These are phyloP conservation scores for Fusarium foetens DNA, from an alignment of 2,329 filamentous ascomycete species.

Conservation along the genomic window DNA sequence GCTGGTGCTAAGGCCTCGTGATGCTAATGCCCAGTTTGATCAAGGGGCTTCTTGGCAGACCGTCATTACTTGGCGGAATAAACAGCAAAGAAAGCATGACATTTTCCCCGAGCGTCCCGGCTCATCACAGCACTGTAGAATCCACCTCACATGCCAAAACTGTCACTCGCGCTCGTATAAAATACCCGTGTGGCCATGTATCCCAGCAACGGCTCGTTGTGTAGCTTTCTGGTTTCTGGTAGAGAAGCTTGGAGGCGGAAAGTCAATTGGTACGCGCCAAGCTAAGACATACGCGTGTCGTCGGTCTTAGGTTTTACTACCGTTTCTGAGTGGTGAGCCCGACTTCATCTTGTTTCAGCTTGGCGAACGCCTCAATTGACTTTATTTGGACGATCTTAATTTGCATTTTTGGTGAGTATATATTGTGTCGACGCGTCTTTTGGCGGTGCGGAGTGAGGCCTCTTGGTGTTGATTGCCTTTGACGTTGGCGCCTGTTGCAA, in stretches of 20 bases:
- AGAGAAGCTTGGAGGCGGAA: neutral
- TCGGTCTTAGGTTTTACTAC: conserved; percentile 6
- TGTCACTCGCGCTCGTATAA: neutral
- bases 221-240: neutral
- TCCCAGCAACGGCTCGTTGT: conserved; percentile 4
- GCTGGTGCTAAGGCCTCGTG: conserved; percentile 4
- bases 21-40: conserved; percentile 28
- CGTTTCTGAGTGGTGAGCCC: conserved; percentile 2
- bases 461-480: neutral
- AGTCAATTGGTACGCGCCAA: conserved; percentile 8
- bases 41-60: conserved; percentile 31
- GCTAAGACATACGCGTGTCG: conserved; percentile 21
- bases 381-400: neutral
- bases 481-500: neutral
- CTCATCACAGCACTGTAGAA: neutral
- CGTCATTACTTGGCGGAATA: conserved; percentile 27
- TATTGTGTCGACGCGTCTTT: neutral
- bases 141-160: neutral
- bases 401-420: neutral
- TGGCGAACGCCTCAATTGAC: neutral
- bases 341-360: conserved; percentile 18
- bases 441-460: too few species aligned
- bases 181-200: neutral
- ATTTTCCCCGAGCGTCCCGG: conserved; percentile 21
- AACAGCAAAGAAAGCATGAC: neutral